Evolutionary conservation across 164 flowering plant species (phyloP).

Genomic region (Vitis cinerea): DNA sequence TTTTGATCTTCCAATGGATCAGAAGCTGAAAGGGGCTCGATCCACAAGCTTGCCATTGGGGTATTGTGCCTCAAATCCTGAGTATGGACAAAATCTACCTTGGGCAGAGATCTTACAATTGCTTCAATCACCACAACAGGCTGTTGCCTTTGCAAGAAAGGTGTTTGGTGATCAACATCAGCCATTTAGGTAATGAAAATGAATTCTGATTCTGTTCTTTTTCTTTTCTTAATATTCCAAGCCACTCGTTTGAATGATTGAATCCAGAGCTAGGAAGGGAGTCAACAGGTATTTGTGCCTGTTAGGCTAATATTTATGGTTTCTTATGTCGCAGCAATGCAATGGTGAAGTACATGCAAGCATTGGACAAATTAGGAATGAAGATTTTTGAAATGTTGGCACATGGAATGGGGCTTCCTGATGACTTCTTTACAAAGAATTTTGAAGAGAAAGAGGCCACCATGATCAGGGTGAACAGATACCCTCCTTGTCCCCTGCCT

Average conservation of each 20-base stretch:
- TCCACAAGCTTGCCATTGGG: constrained; percentile 29
- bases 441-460: constrained; percentile 32
- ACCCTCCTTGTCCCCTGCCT: constrained; percentile 40
- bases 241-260: too few species aligned
- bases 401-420: constrained; percentile 29
- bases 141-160: constrained; percentile 27
- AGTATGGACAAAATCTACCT: constrained; percentile 34
- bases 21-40: constrained; percentile 31
- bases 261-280: too few species aligned
- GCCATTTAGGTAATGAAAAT: constrained; percentile 24
- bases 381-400: constrained; percentile 31
- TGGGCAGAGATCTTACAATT: constrained; percentile 38
- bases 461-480: constrained; percentile 31
- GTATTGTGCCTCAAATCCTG: constrained; percentile 29
- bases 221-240: background rate
- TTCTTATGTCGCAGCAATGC: constrained; percentile 21
- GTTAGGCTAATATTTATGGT: background rate
- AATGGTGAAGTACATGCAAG: constrained; percentile 25
- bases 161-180: constrained; percentile 29
- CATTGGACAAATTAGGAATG: constrained; percentile 31
- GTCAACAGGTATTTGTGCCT: background rate
- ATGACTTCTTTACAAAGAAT: constrained; percentile 29
- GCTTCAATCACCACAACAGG: constrained; percentile 36
- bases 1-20: constrained; percentile 33
- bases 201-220: background rate